Evolutionary conservation across 2,329 filamentous ascomycete genomes (phyloP).

Genomic region (Teratosphaeria pseudoeucalypti): DNA sequence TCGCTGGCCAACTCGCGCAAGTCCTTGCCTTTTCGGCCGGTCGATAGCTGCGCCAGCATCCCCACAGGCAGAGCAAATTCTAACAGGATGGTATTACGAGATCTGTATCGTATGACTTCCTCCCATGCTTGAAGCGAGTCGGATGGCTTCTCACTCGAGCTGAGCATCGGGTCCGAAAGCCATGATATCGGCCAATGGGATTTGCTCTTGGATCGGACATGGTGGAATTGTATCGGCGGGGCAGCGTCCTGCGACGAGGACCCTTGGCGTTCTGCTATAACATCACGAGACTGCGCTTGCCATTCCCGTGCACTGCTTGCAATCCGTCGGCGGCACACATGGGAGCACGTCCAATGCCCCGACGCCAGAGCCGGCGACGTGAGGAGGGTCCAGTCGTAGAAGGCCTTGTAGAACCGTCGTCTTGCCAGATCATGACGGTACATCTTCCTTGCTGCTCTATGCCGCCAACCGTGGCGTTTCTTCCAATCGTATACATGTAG

Average conservation of each 20-base stretch:
- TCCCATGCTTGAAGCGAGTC: slow-evolving; percentile 7
- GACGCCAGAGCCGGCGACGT: background rate
- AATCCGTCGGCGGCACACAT: background rate
- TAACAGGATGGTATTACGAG: slow-evolving; percentile 9
- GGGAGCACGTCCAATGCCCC: background rate
- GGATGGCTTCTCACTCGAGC: slow-evolving; percentile 9
- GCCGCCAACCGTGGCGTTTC: background rate
- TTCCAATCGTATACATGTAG: background rate
- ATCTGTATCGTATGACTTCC: slow-evolving; percentile 11
- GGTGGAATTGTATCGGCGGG: background rate
- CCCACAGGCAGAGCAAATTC: slow-evolving; percentile 7
- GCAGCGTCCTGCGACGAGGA: background rate
- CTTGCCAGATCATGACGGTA: slow-evolving; percentile 6
- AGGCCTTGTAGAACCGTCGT: slow-evolving; percentile 34
- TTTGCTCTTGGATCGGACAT: background rate
- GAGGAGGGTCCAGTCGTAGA: slow-evolving; percentile 34
- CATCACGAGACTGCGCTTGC: background rate
- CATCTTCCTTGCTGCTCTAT: background rate
- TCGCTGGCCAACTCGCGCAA: slow-evolving; percentile 1
- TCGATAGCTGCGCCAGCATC: background rate
- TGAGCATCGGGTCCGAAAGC: slow-evolving; percentile 1
- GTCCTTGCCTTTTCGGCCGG: background rate
- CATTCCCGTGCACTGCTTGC: background rate
- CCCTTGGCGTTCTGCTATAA: background rate
- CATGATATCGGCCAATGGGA: background rate